Conservation (phyloP, 352 stramenopile genomes). For the Globisporangium mamillatum region DNA sequence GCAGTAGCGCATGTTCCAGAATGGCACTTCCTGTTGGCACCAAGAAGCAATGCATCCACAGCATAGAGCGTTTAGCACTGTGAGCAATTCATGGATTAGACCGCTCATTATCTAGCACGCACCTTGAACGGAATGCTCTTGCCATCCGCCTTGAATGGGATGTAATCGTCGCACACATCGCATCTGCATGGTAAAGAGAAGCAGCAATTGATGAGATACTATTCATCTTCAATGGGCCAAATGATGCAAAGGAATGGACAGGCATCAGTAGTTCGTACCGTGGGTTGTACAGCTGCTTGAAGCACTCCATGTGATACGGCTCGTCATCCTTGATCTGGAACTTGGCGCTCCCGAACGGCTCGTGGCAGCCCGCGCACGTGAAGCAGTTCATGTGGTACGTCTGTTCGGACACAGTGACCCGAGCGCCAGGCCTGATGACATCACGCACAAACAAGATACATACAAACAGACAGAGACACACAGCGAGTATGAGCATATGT, state of each 20-base stretch:
- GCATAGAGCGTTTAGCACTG: not conserved
- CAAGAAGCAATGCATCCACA: not conserved
- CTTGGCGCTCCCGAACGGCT: constrained; percentile 23
- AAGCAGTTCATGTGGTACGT: constrained; percentile 42
- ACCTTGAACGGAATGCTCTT: constrained; percentile 64
- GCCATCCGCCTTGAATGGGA: constrained; percentile 37
- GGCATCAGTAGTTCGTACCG: constrained; percentile 22
- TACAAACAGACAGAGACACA: not conserved
- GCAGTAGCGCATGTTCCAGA: constrained; percentile 65
- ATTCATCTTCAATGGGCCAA: not conserved
- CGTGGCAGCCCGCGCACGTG: constrained; percentile 38
- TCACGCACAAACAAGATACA: not conserved
- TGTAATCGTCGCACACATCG: constrained; percentile 57
- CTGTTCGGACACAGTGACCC: constrained; percentile 23
- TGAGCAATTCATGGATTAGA: not conserved
- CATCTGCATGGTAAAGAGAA: constrained; percentile 30
- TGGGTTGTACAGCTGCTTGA: constrained; percentile 61
- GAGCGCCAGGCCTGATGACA: constrained; percentile 16
- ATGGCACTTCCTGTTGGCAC: constrained; percentile 46
- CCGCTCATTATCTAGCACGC: not conserved
- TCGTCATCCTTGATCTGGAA: constrained; percentile 48
- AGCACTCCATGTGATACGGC: constrained; percentile 68
- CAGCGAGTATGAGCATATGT: not conserved
- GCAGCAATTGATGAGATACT: not conserved
- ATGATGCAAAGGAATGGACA: not conserved